These are phyloP conservation scores for Dicorynia guianensis DNA, from an alignment of 306 rosid species.

Conservation along the genomic window DNA sequence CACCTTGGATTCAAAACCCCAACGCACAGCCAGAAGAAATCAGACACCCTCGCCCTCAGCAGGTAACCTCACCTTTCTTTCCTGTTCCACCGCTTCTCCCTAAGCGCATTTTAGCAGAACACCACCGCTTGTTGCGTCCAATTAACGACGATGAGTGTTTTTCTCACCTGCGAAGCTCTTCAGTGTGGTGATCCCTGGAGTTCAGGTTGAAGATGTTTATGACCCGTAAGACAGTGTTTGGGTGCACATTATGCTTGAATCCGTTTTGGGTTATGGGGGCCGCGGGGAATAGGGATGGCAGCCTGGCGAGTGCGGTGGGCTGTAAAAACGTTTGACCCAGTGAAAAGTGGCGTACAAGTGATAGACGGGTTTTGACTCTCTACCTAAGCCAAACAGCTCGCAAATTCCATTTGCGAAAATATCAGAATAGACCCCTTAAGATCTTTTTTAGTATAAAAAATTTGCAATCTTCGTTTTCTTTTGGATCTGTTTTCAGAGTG, in stretches of 20 bases:
- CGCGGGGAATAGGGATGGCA: no score
- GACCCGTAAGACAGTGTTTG: conserved; percentile 28
- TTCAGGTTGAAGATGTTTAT: no score
- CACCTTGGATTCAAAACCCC: conserved; percentile 62
- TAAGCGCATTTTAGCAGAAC: conserved; percentile 19
- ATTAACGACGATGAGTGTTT: no score
- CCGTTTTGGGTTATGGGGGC: not conserved
- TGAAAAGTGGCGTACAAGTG: not conserved
- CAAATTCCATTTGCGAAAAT: not conserved
- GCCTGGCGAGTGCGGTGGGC: no score
- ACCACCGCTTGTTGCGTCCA: not conserved
- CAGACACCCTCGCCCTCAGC: conserved; percentile 25
- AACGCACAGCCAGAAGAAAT: conserved; percentile 23
- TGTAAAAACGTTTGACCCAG: not conserved
- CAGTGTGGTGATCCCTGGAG: no score
- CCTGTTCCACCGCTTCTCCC: not conserved
- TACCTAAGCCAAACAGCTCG: conserved; percentile 26
- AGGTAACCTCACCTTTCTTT: conserved; percentile 57
- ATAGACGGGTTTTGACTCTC: conserved; percentile 11
- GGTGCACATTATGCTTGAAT: conserved; percentile 17
- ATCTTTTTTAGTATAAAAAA: no score
- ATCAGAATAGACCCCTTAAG: conserved; percentile 37
- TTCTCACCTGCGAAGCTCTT: no score
- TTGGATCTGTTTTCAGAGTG: conserved; percentile 13
- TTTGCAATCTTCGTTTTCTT: not conserved